Percentiles rank a stretch among this genome's conserved stretches.
These are phyloP conservation scores for Zygosaccharomyces siamensis DNA, from an alignment of 805 yeast species.

Conservation along the genomic window DNA sequence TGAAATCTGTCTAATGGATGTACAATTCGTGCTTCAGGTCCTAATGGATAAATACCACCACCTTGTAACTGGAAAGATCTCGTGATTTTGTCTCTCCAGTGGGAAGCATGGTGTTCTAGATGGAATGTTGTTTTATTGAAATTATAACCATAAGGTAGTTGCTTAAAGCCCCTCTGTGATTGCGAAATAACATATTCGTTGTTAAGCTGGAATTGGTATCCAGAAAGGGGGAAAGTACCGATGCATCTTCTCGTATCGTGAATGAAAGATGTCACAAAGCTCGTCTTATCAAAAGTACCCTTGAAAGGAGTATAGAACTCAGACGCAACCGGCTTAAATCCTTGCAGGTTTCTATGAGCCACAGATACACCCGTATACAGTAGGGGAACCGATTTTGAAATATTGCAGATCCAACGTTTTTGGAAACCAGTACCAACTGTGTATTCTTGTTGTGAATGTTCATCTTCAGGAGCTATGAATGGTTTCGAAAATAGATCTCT, in stretches of 20 bases:
- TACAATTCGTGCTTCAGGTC: conserved; percentile 31
- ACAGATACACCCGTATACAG: conserved; percentile 55
- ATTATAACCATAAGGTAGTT: conserved; percentile 24
- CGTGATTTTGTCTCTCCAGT: conserved; percentile 44
- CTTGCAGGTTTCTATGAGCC: conserved; percentile 51
- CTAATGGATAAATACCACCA: conserved; percentile 46
- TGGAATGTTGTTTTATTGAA: conserved; percentile 30
- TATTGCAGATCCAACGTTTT: conserved; percentile 29
- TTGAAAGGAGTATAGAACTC: conserved; percentile 31
- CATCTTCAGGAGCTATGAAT: conserved; percentile 10
- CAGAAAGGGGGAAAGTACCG: conserved; percentile 44
- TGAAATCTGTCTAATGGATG: conserved; percentile 69
- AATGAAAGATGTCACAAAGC: conserved; percentile 39
- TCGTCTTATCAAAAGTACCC: conserved; percentile 53
- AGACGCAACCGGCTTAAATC: conserved; percentile 45
- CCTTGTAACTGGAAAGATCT: conserved; percentile 42
- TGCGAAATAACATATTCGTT: conserved; percentile 45
- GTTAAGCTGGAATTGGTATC: conserved; percentile 38
- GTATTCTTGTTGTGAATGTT: conserved; percentile 15
- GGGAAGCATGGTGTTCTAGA: conserved; percentile 36
- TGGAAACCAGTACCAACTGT: conserved; percentile 52
- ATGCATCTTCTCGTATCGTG: conserved; percentile 43
- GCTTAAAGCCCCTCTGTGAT: conserved; percentile 30
- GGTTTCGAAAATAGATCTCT: conserved; percentile 30
- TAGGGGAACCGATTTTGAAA: conserved; percentile 19